Percentiles rank a stretch among this genome's conserved stretches.
phyloP scores from a whole-genome alignment of 2,329 filamentous ascomycete genomes.

The Alternaria novae-zelandiae region DNA sequence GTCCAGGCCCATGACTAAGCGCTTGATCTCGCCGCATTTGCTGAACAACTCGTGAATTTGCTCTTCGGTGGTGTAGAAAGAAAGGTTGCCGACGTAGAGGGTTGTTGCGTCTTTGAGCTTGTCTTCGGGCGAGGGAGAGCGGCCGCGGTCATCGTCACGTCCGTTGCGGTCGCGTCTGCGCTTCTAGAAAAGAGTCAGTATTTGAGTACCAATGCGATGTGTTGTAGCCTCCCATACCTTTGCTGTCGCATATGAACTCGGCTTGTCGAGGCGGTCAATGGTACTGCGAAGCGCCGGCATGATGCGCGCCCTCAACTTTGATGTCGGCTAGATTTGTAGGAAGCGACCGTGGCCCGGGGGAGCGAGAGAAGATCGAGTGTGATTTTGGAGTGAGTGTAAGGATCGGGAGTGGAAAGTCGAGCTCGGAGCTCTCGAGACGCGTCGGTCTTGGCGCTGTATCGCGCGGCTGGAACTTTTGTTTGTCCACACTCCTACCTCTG shows the following conservation, averaged over 20 bases:
- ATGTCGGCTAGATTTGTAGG: background rate
- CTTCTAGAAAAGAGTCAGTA: slow-evolving; percentile 59
- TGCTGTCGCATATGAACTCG: slow-evolving; percentile 89
- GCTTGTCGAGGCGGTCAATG: slow-evolving; percentile 89
- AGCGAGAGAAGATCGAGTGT: background rate
- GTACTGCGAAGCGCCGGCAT: slow-evolving; percentile 67
- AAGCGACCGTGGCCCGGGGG: slow-evolving; percentile 1
- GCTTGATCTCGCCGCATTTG: slow-evolving; percentile 96
- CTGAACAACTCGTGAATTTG: slow-evolving; percentile 97
- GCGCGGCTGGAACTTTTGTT: slow-evolving; percentile 24
- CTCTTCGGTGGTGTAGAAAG: slow-evolving; percentile 98
- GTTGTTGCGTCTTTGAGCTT: slow-evolving; percentile 88
- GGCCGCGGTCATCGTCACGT: slow-evolving; percentile 61
- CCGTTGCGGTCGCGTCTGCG: slow-evolving; percentile 69
- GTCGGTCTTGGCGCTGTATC: slow-evolving; percentile 12
- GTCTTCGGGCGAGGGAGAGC: slow-evolving; percentile 71
- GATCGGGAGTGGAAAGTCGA: slow-evolving; percentile 8
- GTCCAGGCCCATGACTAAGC: slow-evolving; percentile 96
- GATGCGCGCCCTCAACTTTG: background rate
- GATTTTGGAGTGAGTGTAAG: background rate
- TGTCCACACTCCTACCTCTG: slow-evolving; percentile 1
- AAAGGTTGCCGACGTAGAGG: slow-evolving; percentile 97
- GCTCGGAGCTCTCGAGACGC: slow-evolving; percentile 20
- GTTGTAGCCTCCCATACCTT: slow-evolving; percentile 62
- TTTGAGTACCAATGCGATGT: background rate